phyloP scores from a whole-genome alignment of 1,139 yeast species.

The Zygosaccharomyces pseudobailii region DNA sequence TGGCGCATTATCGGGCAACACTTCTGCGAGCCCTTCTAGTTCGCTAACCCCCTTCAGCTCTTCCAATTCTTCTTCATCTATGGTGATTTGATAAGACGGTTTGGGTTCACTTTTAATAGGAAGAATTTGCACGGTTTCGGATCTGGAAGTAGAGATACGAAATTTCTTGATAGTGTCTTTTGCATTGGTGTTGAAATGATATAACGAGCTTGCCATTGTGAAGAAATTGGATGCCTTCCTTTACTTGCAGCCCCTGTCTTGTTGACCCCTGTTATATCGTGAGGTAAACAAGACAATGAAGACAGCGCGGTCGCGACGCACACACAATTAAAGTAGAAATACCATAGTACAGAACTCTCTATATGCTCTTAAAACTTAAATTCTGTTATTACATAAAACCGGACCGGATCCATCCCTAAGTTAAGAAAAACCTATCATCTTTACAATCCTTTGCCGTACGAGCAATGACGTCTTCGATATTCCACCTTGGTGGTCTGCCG shows the following conservation, averaged over 20 bases:
- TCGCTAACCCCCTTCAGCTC: slow-evolving; percentile 35
- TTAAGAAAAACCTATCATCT: slow-evolving; percentile 38
- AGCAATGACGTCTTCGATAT: slow-evolving; percentile 68
- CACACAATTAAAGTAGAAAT: not conserved
- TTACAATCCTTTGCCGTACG: slow-evolving; percentile 71
- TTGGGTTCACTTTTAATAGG: slow-evolving; percentile 44
- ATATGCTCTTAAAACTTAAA: not conserved
- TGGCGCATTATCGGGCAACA: slow-evolving; percentile 78
- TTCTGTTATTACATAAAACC: not conserved
- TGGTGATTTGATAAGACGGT: slow-evolving; percentile 49
- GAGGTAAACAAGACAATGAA: not conserved
- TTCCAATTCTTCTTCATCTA: slow-evolving; percentile 42
- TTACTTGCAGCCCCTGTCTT: too few species aligned
- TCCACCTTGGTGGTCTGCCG: slow-evolving; percentile 68
- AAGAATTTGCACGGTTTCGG: slow-evolving; percentile 58
- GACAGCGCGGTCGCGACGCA: not conserved
- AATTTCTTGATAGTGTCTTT: slow-evolving; percentile 60
- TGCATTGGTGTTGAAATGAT: slow-evolving; percentile 64
- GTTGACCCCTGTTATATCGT: not conserved
- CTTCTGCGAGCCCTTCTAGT: slow-evolving; percentile 62
- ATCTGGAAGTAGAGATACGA: slow-evolving; percentile 65
- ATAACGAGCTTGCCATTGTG: slow-evolving; percentile 37
- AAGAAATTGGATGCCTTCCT: not conserved
- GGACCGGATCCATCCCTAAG: slow-evolving; percentile 5
- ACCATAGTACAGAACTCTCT: not conserved